These are phyloP conservation scores for Xylaria sp. DNA, from an alignment of 2,329 filamentous ascomycete genomes.

Conservation along the genomic window DNA sequence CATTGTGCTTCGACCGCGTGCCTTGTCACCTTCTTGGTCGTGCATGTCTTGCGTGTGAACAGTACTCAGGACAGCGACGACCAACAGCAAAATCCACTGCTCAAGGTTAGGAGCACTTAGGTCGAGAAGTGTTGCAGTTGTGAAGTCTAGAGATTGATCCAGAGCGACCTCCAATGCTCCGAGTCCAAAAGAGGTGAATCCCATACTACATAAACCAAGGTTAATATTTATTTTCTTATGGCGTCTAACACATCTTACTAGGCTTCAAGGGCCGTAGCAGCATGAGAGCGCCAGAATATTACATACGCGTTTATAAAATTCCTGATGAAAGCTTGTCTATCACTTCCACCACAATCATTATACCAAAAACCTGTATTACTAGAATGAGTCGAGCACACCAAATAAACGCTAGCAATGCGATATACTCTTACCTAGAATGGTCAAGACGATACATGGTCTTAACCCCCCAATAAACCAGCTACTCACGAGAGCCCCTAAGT, in stretches of 20 bases:
- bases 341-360: constrained; percentile 39
- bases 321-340: constrained; percentile 31
- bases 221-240: not conserved
- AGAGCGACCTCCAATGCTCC: constrained; percentile 21
- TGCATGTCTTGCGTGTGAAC: constrained; percentile 41
- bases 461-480: constrained; percentile 17
- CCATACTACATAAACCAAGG: constrained; percentile 8
- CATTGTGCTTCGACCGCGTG: constrained; percentile 35
- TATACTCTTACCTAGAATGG: constrained; percentile 22
- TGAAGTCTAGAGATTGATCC: not conserved
- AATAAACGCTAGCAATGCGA: not conserved
- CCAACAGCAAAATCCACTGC: constrained; percentile 34
- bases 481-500: not conserved
- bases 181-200: constrained; percentile 10
- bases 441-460: not conserved
- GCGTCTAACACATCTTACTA: not conserved
- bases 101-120: not conserved
- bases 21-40: constrained; percentile 40
- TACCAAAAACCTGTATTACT: constrained; percentile 34
- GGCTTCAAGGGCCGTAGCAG: not conserved
- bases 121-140: not conserved
- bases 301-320: constrained; percentile 30
- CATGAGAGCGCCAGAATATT: not conserved
- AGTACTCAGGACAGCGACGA: constrained; percentile 36
- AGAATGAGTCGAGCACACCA: not conserved